These are phyloP conservation scores for Cucumis variabilis DNA, from an alignment of 331 rosid species.

Conservation along the genomic window DNA sequence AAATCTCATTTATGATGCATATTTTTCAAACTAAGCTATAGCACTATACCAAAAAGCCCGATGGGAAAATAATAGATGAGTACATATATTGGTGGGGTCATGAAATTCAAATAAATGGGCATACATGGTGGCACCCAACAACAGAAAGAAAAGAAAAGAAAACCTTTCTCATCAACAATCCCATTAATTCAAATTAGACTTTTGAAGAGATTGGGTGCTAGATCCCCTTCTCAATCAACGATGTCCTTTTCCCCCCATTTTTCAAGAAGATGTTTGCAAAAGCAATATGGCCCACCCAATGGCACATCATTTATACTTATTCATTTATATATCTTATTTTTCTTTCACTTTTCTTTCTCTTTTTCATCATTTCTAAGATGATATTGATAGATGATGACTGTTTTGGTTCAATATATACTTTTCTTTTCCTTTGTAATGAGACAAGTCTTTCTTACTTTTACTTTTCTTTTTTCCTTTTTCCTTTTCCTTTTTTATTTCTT, in stretches of 20 bases:
- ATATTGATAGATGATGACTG: conserved; percentile 1
- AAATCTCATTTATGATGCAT: not conserved
- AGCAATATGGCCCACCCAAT: not conserved
- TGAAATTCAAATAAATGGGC: not conserved
- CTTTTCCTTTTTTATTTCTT: not conserved
- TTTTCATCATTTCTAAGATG: not conserved
- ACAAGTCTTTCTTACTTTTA: not conserved
- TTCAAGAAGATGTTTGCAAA: conserved; percentile 7
- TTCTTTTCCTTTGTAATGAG: not conserved
- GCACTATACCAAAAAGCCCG: not conserved
- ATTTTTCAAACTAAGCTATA: not conserved
- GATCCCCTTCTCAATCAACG: conserved; percentile 11
- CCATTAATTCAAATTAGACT: conserved; percentile 1
- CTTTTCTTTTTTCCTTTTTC: not conserved
- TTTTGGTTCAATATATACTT: not conserved
- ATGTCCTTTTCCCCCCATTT: conserved; percentile 26
- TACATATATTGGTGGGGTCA: not conserved
- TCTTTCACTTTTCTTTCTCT: not conserved
- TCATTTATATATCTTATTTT: not conserved
- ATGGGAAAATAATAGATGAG: not conserved
- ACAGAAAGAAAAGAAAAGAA: no score
- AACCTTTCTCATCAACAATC: not conserved
- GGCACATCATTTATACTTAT: not conserved
- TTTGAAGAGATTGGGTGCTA: not conserved
- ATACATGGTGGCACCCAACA: not conserved